These are phyloP conservation scores for Ogataea hybrid DNA, from an alignment of 1,139 yeast species.

Conservation along the genomic window DNA sequence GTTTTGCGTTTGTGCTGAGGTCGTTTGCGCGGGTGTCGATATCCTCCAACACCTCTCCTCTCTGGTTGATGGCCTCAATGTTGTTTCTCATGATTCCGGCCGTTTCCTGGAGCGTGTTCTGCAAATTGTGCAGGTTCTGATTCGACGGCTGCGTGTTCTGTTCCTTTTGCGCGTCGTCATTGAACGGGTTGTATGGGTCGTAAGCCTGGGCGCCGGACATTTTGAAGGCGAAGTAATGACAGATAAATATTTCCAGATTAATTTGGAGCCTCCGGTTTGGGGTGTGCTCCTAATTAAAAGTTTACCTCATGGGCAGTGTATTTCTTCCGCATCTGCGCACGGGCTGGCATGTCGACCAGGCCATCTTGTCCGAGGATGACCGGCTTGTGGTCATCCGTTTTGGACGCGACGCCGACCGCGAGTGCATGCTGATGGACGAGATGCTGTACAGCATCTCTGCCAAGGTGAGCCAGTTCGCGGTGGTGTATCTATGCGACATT, in stretches of 20 bases:
- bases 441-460: conserved; percentile 75
- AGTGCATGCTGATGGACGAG: conserved; percentile 92
- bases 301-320: conserved; percentile 71
- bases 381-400: conserved; percentile 84
- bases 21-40: conserved; percentile 94
- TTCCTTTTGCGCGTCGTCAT: conserved; percentile 30
- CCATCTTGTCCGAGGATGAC: conserved; percentile 82
- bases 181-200: conserved; percentile 34
- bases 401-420: conserved; percentile 74
- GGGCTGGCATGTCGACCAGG: conserved; percentile 99
- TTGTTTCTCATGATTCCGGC: conserved; percentile 98
- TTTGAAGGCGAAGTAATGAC: conserved; percentile 9
- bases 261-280: not conserved
- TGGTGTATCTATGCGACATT: conserved; percentile 81
- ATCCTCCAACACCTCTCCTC: conserved; percentile 90
- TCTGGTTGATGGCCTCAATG: conserved; percentile 91
- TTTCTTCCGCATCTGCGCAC: conserved; percentile 83
- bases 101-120: conserved; percentile 53
- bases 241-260: conserved; percentile 1
- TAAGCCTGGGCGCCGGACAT: conserved; percentile 35
- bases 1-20: conserved; percentile 90
- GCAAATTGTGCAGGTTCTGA: conserved; percentile 30
- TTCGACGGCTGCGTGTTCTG: conserved; percentile 17
- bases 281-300: not conserved
- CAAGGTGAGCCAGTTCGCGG: conserved; percentile 84